These are phyloP conservation scores for Chenopodium formosanum DNA, from an alignment of 148 eudicot genomes.

Conservation along the genomic window DNA sequence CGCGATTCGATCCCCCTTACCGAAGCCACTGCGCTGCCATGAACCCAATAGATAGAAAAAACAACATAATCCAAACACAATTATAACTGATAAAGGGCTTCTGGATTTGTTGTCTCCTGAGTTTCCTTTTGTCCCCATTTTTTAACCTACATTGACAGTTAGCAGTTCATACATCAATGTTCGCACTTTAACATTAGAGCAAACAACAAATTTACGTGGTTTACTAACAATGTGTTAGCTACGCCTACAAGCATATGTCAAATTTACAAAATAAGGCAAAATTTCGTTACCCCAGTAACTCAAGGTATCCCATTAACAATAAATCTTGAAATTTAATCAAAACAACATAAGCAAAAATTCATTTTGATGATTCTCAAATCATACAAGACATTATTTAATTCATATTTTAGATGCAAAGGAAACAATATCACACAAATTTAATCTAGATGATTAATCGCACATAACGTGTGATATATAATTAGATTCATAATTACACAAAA, in stretches of 20 bases:
- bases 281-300: too few relatives aligned
- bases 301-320: too few relatives aligned
- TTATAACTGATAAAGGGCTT: slow-evolving; percentile 34
- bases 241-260: too few relatives aligned
- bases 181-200: neutral
- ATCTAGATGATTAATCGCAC: neutral
- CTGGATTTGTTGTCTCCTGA: slow-evolving; percentile 43
- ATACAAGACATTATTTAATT: too few relatives aligned
- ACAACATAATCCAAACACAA: slow-evolving; percentile 41
- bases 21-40: slow-evolving; percentile 57
- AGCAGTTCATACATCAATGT: neutral
- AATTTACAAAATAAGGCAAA: too few relatives aligned
- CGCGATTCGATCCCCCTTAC: slow-evolving; percentile 52
- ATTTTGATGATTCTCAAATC: neutral
- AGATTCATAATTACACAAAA: too few relatives aligned
- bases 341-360: neutral
- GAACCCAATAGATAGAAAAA: slow-evolving; percentile 47
- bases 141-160: slow-evolving; percentile 22
- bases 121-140: slow-evolving; percentile 47
- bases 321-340: too few relatives aligned
- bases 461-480: too few relatives aligned
- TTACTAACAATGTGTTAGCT: too few relatives aligned
- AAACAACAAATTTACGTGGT: neutral
- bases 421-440: neutral
- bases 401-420: neutral